Evolutionary conservation across 169 alveolate species (phyloP).

Genomic region (Plasmodium vivax): DNA sequence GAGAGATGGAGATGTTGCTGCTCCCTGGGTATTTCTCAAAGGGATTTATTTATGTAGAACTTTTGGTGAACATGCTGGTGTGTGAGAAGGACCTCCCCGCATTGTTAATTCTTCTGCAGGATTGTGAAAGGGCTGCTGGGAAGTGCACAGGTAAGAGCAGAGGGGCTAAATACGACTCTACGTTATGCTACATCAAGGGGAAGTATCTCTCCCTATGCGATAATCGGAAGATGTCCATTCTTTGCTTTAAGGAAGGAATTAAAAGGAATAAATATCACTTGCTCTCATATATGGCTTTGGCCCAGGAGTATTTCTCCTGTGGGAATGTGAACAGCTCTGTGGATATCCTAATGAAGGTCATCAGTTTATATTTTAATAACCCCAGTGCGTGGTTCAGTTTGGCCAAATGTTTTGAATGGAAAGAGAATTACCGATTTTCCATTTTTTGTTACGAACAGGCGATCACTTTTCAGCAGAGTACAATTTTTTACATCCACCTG

Average conservation of each 20-base stretch:
- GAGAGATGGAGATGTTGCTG: neutral
- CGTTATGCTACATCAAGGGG: slow-evolving; percentile 15
- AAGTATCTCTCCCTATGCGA: slow-evolving; percentile 23
- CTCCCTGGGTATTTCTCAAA: slow-evolving; percentile 38
- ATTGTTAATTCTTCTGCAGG: slow-evolving; percentile 1
- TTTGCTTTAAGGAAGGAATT: slow-evolving; percentile 37
- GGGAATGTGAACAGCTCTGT: slow-evolving; percentile 32
- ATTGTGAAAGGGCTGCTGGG: neutral
- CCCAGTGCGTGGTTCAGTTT: slow-evolving; percentile 65
- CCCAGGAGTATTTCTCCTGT: slow-evolving; percentile 43
- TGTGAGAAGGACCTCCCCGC: neutral
- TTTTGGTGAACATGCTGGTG: slow-evolving; percentile 33
- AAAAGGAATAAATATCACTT: slow-evolving; percentile 7
- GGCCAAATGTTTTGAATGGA: slow-evolving; percentile 35
- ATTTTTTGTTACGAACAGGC: slow-evolving; percentile 56
- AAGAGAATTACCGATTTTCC: slow-evolving; percentile 19
- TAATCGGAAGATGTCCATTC: slow-evolving; percentile 4
- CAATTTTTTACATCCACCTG: slow-evolving; percentile 9
- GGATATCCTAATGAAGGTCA: neutral
- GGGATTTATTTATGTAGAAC: slow-evolving; percentile 22
- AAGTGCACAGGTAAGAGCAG: neutral
- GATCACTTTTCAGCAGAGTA: slow-evolving; percentile 8
- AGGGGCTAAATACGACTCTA: neutral
- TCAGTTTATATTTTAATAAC: slow-evolving; percentile 41
- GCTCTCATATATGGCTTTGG: slow-evolving; percentile 33